These are phyloP conservation scores for Lactifluus piperatus DNA, from an alignment of 768 basidiomycete genomes.

Conservation along the genomic window DNA sequence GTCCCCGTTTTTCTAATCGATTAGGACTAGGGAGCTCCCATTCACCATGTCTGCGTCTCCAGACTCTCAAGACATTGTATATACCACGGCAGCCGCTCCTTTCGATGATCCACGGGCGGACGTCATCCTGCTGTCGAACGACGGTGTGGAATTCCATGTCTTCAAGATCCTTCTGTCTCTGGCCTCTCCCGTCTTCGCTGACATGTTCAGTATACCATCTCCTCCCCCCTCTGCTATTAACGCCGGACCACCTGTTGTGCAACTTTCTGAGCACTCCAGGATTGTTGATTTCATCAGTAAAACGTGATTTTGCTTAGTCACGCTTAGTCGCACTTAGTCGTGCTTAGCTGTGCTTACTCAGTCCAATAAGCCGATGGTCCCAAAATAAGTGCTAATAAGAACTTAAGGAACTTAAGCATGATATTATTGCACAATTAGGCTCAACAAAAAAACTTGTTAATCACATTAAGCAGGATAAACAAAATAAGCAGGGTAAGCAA, in stretches of 20 bases:
- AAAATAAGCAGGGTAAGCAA: too few species aligned
- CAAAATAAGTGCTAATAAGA: too few species aligned
- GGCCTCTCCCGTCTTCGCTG: slow-evolving; percentile 4
- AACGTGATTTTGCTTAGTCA: too few species aligned
- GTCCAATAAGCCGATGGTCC: too few species aligned
- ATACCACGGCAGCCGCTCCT: not conserved
- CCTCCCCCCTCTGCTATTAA: not conserved
- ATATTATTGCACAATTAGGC: too few species aligned
- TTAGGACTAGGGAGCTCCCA: not conserved
- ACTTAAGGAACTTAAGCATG: too few species aligned
- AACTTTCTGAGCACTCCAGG: slow-evolving; percentile 1
- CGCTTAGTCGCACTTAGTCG: too few species aligned
- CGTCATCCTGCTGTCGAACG: slow-evolving; percentile 2
- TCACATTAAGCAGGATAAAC: too few species aligned
- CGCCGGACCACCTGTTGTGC: not conserved
- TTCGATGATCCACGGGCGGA: slow-evolving; percentile 5
- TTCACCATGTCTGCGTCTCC: not conserved
- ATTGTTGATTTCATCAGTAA: slow-evolving; percentile 6
- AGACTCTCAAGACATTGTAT: not conserved
- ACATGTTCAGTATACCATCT: not conserved
- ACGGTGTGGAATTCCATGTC: slow-evolving; percentile 6
- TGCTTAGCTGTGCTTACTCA: too few species aligned
- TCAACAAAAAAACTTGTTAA: too few species aligned
- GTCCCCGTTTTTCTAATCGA: too few species aligned
- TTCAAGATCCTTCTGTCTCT: slow-evolving; percentile 8